Evolutionary conservation across 202 grass and related monocot species (phyloP).

Genomic region (Schoenoplectus triqueter): DNA sequence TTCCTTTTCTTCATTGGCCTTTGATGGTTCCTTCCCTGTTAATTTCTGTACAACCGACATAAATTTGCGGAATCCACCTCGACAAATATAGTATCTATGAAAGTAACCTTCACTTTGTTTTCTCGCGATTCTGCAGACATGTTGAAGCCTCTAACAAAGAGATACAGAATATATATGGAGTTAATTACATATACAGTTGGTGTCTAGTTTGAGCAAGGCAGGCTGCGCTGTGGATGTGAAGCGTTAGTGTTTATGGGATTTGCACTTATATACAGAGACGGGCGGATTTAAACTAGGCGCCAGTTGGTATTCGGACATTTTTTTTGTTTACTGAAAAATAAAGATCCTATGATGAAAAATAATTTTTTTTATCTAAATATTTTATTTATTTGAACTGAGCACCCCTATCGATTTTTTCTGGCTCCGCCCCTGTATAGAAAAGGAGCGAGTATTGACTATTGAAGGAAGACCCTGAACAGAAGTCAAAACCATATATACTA

Average conservation of each 20-base stretch:
- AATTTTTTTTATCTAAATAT: too few relatives aligned
- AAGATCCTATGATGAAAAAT: too few relatives aligned
- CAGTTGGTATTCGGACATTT: too few relatives aligned
- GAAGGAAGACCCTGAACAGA: background rate
- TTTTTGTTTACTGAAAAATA: too few relatives aligned
- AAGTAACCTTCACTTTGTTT: conserved; percentile 56
- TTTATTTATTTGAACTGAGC: too few relatives aligned
- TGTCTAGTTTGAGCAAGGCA: background rate
- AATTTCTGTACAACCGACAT: conserved; percentile 76
- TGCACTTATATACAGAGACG: background rate
- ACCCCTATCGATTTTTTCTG: too few relatives aligned
- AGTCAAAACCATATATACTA: background rate
- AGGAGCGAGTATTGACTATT: background rate
- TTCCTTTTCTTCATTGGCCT: background rate
- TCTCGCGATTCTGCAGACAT: background rate
- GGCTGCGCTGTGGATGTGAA: background rate
- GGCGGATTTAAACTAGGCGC: too few relatives aligned
- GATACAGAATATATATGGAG: background rate
- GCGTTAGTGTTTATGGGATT: background rate
- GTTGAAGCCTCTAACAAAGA: background rate
- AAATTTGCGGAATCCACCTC: conserved; percentile 64
- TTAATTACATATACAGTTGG: background rate
- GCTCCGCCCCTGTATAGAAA: background rate
- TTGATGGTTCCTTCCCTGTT: conserved; percentile 52
- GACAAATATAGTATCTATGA: conserved; percentile 72